A percentile compares a stretch with the other conserved stretches of the same genome.
These are phyloP conservation scores for Heliophila coronopifolia DNA, from an alignment of 441 rosid species.

Conservation along the genomic window DNA sequence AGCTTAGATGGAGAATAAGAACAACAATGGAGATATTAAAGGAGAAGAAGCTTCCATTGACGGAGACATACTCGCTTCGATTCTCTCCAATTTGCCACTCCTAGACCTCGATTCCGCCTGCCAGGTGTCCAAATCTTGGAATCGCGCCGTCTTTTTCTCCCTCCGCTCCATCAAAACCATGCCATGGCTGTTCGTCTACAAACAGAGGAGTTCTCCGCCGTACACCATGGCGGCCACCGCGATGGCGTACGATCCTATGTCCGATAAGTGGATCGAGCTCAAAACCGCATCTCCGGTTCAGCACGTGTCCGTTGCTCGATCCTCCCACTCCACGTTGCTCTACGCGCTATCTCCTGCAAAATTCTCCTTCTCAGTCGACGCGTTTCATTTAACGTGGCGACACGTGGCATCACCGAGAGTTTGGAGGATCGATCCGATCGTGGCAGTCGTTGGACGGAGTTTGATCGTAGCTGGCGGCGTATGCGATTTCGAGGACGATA, in stretches of 20 bases:
- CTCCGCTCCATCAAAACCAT: slow-evolving; percentile 39
- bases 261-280: slow-evolving; percentile 44
- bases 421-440: slow-evolving; percentile 67
- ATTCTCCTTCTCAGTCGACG: slow-evolving; percentile 63
- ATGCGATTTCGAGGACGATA: slow-evolving; percentile 59
- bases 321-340: slow-evolving; percentile 56
- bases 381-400: slow-evolving; percentile 61
- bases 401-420: slow-evolving; percentile 39
- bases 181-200: slow-evolving; percentile 68
- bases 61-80: slow-evolving; percentile 49
- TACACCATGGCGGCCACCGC: slow-evolving; percentile 27
- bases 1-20: slow-evolving; percentile 1
- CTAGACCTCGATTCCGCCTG: slow-evolving; percentile 47
- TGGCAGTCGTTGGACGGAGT: slow-evolving; percentile 40
- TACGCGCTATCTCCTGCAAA: slow-evolving; percentile 47
- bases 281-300: slow-evolving; percentile 7
- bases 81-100: slow-evolving; percentile 48
- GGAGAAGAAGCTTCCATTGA: slow-evolving; percentile 29
- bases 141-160: slow-evolving; percentile 52
- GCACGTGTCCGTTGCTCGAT: slow-evolving; percentile 32
- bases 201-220: slow-evolving; percentile 37
- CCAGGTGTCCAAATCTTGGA: slow-evolving; percentile 64
- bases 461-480: slow-evolving; percentile 58
- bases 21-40: neutral
- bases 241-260: slow-evolving; percentile 67